Base-by-base conservation (phyloP, 2,329 filamentous ascomycete species). In the Arthrobotrys conoides region DNA sequence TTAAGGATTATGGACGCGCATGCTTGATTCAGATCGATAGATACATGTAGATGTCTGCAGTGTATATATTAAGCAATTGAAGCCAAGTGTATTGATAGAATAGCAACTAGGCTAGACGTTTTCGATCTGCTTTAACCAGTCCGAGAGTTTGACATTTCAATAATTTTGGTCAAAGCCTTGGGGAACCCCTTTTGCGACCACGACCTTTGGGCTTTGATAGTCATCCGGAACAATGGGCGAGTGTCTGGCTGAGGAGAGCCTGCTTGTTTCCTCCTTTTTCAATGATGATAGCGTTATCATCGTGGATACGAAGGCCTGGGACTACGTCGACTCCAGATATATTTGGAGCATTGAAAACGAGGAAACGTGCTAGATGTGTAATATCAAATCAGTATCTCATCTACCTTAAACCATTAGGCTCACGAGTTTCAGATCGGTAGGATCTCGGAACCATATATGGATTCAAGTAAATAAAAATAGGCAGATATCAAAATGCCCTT, bases 261-360 rank as follows among this genome's bases (percentile, higher is more conserved):
- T 27, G 53, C 27, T 66, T 65, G 49, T 72, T 14, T 9, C 69
- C 69, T 51, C 59, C 64, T 18, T 72, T 53, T 14, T 65, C 33
- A 24, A 72, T 49, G 38, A 72, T 48, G 5, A 72, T 18, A 6
- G 24, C 30, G 20, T 59, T 59, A 14, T 44, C 49, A 20, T 9
- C 33, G 36, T 22, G 12, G 9, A 61, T 61, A n/a, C 57, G 57
- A 5, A 36, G 20, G 9, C 49, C 59, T 12, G 27, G 16, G 2
- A 36, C 57, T 6, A 27, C 57, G 4, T 22, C 36, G 14, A 53
- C 3, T 10, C 5, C 22, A 12, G 49, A 22, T 20, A 48, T 9
- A 38, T 66, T 59, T 48, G 59, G 48, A 20, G 44, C 27, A 24
- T 72, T 65, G 36, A 57, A 72, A 20, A 72, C 27, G 16, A 72